A percentile compares a stretch with the other conserved stretches of the same genome.
These are phyloP conservation scores for Hericium rajendrae DNA, from an alignment of 768 basidiomycete genomes.

Conservation along the genomic window DNA sequence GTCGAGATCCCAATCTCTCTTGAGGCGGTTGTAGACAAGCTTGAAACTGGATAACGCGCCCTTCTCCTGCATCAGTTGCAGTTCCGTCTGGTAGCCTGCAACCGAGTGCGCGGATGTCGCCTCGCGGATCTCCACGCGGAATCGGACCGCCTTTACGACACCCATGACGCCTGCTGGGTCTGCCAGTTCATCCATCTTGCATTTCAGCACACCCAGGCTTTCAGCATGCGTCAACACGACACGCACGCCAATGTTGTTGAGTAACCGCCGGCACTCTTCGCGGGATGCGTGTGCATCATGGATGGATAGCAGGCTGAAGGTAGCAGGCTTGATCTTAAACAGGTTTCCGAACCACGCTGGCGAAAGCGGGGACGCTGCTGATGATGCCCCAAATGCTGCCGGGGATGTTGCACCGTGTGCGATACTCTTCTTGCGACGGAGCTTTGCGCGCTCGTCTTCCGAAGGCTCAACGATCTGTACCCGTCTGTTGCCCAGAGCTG, in stretches of 20 bases:
- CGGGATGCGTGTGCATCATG: constrained; percentile 56
- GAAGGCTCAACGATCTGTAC: constrained; percentile 49
- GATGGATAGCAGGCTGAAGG: constrained; percentile 46
- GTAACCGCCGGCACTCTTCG: constrained; percentile 61
- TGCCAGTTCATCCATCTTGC: constrained; percentile 58
- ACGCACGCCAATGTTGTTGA: constrained; percentile 62
- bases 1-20: constrained; percentile 64
- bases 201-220: constrained; percentile 62
- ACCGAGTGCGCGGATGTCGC: constrained; percentile 29
- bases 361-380: constrained; percentile 35
- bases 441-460: constrained; percentile 6
- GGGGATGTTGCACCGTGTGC: constrained; percentile 15
- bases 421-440: constrained; percentile 26
- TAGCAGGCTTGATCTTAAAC: constrained; percentile 74
- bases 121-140: constrained; percentile 68
- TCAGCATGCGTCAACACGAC: constrained; percentile 59
- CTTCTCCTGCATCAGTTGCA: constrained; percentile 74
- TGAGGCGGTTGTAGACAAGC: constrained; percentile 55
- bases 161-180: constrained; percentile 45
- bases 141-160: constrained; percentile 61
- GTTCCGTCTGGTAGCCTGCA: constrained; percentile 44
- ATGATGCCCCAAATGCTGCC: constrained; percentile 21
- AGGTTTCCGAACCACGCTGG: constrained; percentile 77
- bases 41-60: constrained; percentile 81
- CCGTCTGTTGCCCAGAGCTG: constrained; percentile 19